A percentile compares a stretch with the other conserved stretches of the same genome.
These are phyloP conservation scores for Lentinula edodes DNA, from an alignment of 768 basidiomycete species.

Conservation along the genomic window DNA sequence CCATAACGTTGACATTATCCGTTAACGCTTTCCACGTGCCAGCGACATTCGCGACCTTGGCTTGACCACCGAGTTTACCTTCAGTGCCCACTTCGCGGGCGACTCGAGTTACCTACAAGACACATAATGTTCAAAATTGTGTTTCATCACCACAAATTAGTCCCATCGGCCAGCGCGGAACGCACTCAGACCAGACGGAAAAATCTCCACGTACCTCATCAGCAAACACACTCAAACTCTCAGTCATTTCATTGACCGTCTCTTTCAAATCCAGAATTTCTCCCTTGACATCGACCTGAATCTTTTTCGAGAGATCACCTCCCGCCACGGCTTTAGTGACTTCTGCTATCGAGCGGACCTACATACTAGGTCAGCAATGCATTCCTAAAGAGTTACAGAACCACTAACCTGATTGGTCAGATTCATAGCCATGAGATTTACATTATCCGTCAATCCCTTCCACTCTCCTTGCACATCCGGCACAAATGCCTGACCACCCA, in stretches of 20 bases:
- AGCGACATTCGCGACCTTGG: constrained; percentile 87
- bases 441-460: constrained; percentile 80
- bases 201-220: constrained; percentile 50
- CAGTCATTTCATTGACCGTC: constrained; percentile 96
- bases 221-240: constrained; percentile 77
- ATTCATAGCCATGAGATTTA: constrained; percentile 88
- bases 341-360: constrained; percentile 51
- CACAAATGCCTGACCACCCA: constrained; percentile 90
- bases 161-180: not conserved
- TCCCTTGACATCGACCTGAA: constrained; percentile 79
- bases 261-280: constrained; percentile 89
- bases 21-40: constrained; percentile 98
- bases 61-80: constrained; percentile 91
- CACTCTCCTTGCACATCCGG: constrained; percentile 94
- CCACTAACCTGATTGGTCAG: constrained; percentile 84
- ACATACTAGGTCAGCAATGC: constrained; percentile 34
- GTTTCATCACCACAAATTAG: not conserved
- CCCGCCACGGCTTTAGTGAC: constrained; percentile 94
- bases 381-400: constrained; percentile 19
- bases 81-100: constrained; percentile 98
- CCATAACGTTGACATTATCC: constrained; percentile 96
- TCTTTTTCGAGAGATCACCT: constrained; percentile 91
- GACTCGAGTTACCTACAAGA: constrained; percentile 55
- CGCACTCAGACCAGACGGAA: not conserved
- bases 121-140: not conserved